Conservation (phyloP, 768 basidiomycete genomes). For the Chiua virens region DNA sequence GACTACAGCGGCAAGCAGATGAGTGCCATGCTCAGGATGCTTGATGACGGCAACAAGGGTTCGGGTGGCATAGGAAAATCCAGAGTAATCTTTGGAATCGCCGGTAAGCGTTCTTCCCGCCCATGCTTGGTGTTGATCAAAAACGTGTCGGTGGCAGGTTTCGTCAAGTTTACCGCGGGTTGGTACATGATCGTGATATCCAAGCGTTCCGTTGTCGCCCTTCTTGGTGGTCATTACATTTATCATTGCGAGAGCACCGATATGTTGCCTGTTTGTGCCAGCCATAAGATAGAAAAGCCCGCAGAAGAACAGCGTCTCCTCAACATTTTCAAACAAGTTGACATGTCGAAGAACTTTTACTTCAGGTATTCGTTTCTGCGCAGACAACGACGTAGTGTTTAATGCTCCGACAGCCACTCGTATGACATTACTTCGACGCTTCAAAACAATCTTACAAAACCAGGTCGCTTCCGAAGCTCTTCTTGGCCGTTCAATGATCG, state of each 20-base stretch:
- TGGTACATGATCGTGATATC: slow-evolving; percentile 95
- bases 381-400: not conserved
- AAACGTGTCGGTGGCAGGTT: slow-evolving; percentile 46
- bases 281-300: slow-evolving; percentile 83
- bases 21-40: slow-evolving; percentile 88
- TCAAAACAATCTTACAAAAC: slow-evolving; percentile 82
- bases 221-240: slow-evolving; percentile 93
- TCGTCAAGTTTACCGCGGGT: slow-evolving; percentile 90
- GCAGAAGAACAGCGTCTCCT: slow-evolving; percentile 87
- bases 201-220: slow-evolving; percentile 87
- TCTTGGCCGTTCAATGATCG: slow-evolving; percentile 79
- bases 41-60: slow-evolving; percentile 90
- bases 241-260: slow-evolving; percentile 95
- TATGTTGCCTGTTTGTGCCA: slow-evolving; percentile 72
- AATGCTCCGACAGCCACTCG: slow-evolving; percentile 62
- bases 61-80: slow-evolving; percentile 85
- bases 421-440: slow-evolving; percentile 97
- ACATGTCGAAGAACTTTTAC: slow-evolving; percentile 99
- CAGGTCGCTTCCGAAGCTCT: slow-evolving; percentile 41
- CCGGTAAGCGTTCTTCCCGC: slow-evolving; percentile 46
- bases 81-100: slow-evolving; percentile 79
- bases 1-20: slow-evolving; percentile 90
- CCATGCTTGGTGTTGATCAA: not conserved
- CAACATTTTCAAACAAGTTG: slow-evolving; percentile 93
- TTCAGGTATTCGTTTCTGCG: slow-evolving; percentile 62